Percentiles rank a stretch among this genome's conserved stretches.
These are phyloP conservation scores for Tetrapisispora iriomotensis DNA, from an alignment of 805 yeast genomes.

Conservation along the genomic window DNA sequence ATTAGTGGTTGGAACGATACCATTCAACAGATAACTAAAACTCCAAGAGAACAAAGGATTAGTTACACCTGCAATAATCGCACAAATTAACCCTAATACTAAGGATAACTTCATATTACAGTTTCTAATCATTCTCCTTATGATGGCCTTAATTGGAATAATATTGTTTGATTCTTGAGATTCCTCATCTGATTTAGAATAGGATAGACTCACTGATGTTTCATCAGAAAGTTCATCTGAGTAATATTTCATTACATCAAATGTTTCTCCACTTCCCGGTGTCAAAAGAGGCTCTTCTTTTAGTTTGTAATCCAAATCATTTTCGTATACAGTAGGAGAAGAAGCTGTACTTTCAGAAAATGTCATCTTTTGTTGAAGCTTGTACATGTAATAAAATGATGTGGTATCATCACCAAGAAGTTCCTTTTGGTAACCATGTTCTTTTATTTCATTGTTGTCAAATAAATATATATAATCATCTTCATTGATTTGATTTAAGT, in stretches of 20 bases:
- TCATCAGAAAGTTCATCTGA: not conserved
- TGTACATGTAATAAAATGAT: slow-evolving; percentile 8
- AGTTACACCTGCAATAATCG: slow-evolving; percentile 49
- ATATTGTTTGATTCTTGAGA: slow-evolving; percentile 5
- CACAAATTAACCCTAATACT: slow-evolving; percentile 41
- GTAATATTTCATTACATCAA: not conserved
- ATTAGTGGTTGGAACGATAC: slow-evolving; percentile 41
- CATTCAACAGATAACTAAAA: slow-evolving; percentile 58
- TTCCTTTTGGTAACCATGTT: slow-evolving; percentile 33
- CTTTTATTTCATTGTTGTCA: slow-evolving; percentile 47
- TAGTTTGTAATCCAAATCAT: slow-evolving; percentile 2
- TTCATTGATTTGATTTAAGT: slow-evolving; percentile 43
- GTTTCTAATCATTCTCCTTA: slow-evolving; percentile 23
- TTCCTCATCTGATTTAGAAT: not conserved
- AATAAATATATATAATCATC: slow-evolving; percentile 53
- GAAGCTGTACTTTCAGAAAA: slow-evolving; percentile 2
- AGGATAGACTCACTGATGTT: not conserved
- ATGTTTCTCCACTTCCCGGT: slow-evolving; percentile 3
- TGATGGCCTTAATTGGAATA: slow-evolving; percentile 23
- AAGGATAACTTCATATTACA: slow-evolving; percentile 25
- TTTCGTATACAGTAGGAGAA: not conserved
- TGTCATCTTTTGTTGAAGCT: slow-evolving; percentile 4
- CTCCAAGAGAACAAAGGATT: slow-evolving; percentile 75
- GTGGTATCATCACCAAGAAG: slow-evolving; percentile 16
- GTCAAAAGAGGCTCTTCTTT: slow-evolving; percentile 4